Evolutionary conservation across 1,284 basidiomycete genomes (phyloP), one percentile per base, ranked within the genome.

Genomic region (Caloboletus firmus): DNA sequence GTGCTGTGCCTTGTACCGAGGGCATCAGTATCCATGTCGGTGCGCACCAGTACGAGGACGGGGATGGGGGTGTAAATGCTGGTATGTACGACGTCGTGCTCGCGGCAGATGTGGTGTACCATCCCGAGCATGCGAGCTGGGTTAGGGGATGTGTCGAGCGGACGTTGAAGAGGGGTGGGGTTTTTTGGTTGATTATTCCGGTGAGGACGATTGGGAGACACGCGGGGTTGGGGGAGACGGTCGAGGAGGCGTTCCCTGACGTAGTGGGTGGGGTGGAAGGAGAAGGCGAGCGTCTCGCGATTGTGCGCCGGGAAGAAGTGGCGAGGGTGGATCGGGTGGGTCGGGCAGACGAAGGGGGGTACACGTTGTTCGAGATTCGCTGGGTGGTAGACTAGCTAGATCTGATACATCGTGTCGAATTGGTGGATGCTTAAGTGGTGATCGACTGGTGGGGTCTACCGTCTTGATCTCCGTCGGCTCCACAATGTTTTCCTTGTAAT

Each of bases 71-170:
- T n/a, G 64, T 68, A 17, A 9, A 28, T 28, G 26, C 8, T 17
- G 34, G 35, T 3, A 3, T 10, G 1, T 84, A 84, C 65, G 79
- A 85, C 51, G 57, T 83, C 24, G 75, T 86, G 26, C 68, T 83
- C 18, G 88, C 84, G 0, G 87, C 89, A 26, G 89, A 92, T 62
- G 82, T 91, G 39, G 74, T 91, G 10, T 91, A 91, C 66, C 78
- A 89, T 55, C 79, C 81, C 0, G 70, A 78, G 15, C 89, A 91
- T 61, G 84, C 86, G 5, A 59, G 65, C 11, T 88, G 83, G 84
- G 84, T 92, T 63, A 79, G 79, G 55, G 64, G 59, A 5, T 87
- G 85, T 49, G 82, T 85, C 13, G 76, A 76, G 59, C 66, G 66
- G 26, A 71, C 83, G 39, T 74, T 89, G 42, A 65, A 62, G 20